Evolutionary conservation across 306 rosid genomes (phyloP).

Genomic region (Styphnolobium japonicum): DNA sequence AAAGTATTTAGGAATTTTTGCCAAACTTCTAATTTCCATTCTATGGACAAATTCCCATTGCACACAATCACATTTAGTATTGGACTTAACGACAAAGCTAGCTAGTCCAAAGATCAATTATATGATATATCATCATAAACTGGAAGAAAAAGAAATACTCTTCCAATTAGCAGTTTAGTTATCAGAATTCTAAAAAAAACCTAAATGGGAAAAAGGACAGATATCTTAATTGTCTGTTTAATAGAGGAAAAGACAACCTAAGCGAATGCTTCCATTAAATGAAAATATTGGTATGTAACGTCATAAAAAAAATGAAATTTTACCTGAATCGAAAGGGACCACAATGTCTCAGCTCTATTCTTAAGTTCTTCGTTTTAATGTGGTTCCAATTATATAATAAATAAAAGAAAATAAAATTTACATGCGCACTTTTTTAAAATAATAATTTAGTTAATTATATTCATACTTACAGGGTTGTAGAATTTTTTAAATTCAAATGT

Average conservation of each 20-base stretch:
- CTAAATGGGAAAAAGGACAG: constrained; percentile 4
- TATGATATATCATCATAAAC: too few relatives aligned
- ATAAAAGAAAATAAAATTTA: not conserved
- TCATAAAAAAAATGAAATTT: constrained; percentile 24
- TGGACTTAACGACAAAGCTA: constrained; percentile 19
- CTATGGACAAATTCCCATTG: not conserved
- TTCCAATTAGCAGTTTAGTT: not conserved
- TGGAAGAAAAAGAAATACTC: constrained; percentile 4
- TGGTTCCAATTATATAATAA: not conserved
- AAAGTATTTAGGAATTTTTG: too few relatives aligned
- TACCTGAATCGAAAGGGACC: constrained; percentile 20
- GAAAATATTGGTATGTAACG: constrained; percentile 15
- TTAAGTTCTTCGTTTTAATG: not conserved
- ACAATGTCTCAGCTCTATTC: not conserved
- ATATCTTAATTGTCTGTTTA: constrained; percentile 13
- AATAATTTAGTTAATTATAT: too few relatives aligned
- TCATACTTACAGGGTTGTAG: too few relatives aligned
- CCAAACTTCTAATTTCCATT: not conserved
- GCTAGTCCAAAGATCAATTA: constrained; percentile 15
- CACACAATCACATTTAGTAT: not conserved
- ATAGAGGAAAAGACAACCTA: constrained; percentile 19
- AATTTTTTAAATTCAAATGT: too few relatives aligned
- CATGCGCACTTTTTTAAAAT: too few relatives aligned
- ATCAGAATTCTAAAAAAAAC: not conserved
- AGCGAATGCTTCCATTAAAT: constrained; percentile 16